A percentile compares a stretch with the other conserved stretches of the same genome.
These are phyloP conservation scores for Phellopilus nigrolimitatus DNA, from an alignment of 1,284 basidiomycete genomes.

Conservation along the genomic window DNA sequence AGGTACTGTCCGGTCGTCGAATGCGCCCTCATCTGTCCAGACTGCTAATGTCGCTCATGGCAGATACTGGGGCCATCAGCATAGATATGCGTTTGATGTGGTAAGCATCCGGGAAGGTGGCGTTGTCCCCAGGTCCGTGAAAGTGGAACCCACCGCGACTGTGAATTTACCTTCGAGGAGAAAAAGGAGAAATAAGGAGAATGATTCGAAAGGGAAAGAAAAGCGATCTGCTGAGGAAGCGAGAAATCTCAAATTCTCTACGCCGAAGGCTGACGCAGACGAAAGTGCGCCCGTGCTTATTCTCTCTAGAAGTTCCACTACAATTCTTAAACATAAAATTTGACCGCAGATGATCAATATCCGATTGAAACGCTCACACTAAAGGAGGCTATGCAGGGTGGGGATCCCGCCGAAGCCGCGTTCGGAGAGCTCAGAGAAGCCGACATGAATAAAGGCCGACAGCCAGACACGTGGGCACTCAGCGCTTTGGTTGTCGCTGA, in stretches of 20 bases:
- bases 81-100: constrained; percentile 31
- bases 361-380: neutral
- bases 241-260: neutral
- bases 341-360: neutral
- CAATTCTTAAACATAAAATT: no score
- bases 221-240: neutral
- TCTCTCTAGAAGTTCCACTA: no score
- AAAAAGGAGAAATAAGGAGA: constrained; percentile 4
- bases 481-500: constrained; percentile 37
- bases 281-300: no score
- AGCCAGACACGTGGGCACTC: constrained; percentile 23
- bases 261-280: neutral
- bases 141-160: constrained; percentile 11
- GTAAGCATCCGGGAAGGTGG: constrained; percentile 41
- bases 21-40: neutral
- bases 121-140: constrained; percentile 23
- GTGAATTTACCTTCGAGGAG: no score
- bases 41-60: neutral
- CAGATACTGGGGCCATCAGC: constrained; percentile 43
- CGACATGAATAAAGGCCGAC: constrained; percentile 7
- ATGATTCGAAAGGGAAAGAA: neutral
- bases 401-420: constrained; percentile 18
- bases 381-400: constrained; percentile 9
- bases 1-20: constrained; percentile 31
- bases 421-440: constrained; percentile 14